Percentiles rank a stretch among this genome's conserved stretches.
Conservation (phyloP, 257 asterid species). For the Jaltomata sinuosa region DNA sequence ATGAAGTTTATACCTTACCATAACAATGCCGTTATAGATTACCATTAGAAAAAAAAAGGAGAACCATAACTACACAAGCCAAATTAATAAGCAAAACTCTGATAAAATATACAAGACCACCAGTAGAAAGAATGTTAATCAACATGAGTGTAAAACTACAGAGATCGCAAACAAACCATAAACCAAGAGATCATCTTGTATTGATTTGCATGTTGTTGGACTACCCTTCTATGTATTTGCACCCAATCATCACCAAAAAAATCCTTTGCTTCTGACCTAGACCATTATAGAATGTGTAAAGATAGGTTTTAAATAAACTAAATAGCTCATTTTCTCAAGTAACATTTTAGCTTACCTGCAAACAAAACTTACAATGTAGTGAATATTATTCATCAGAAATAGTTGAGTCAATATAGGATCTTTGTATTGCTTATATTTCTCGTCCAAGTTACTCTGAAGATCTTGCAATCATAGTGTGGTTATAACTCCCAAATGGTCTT, state of each 20-base stretch:
- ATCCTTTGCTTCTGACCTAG: conserved; percentile 92
- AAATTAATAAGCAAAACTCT: neutral
- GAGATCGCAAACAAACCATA: conserved; percentile 36
- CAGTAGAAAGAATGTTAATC: neutral
- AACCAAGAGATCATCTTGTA: conserved; percentile 94
- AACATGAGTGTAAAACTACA: neutral
- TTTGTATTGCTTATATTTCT: no score
- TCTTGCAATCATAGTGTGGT: no score
- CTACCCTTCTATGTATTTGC: conserved; percentile 88
- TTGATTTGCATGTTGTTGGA: conserved; percentile 95
- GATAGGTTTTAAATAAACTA: neutral
- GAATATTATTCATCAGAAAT: conserved; percentile 86
- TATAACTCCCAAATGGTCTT: no score
- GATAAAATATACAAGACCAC: neutral
- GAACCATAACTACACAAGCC: neutral
- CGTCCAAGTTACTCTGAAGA: no score
- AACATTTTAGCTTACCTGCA: conserved; percentile 41
- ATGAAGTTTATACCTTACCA: neutral
- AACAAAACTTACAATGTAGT: conserved; percentile 86
- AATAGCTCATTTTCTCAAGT: neutral
- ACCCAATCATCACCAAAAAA: conserved; percentile 96
- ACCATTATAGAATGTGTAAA: neutral
- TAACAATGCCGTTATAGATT: neutral
- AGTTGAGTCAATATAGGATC: conserved; percentile 79
- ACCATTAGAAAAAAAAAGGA: neutral